phyloP scores from a whole-genome alignment of 75 land plant species.

The Chamaecyparis obtusa region DNA sequence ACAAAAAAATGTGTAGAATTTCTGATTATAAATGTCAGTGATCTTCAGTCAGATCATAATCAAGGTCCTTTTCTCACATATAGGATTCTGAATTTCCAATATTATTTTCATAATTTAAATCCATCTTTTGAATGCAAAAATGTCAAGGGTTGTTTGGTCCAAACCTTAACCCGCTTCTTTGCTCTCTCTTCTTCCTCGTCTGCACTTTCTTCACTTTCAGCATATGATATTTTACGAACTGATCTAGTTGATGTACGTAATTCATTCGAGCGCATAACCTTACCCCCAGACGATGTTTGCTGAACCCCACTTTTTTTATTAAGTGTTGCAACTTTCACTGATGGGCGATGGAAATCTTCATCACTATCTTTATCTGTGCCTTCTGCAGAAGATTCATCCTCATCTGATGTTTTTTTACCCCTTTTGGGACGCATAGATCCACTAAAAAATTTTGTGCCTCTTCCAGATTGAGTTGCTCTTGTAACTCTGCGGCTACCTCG shows the following conservation, averaged over 20 bases:
- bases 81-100: background rate
- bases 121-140: slow-evolving; percentile 2
- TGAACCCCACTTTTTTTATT: slow-evolving; percentile 29
- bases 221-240: slow-evolving; percentile 94
- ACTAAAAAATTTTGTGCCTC: slow-evolving; percentile 27
- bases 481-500: slow-evolving; percentile 33
- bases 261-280: slow-evolving; percentile 40
- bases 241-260: slow-evolving; percentile 75
- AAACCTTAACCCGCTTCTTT: slow-evolving; percentile 52
- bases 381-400: slow-evolving; percentile 52
- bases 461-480: slow-evolving; percentile 24
- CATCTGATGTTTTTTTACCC: slow-evolving; percentile 49
- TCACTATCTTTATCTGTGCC: slow-evolving; percentile 63
- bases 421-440: slow-evolving; percentile 32
- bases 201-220: slow-evolving; percentile 93
- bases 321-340: slow-evolving; percentile 23
- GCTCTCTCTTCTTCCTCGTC: slow-evolving; percentile 67
- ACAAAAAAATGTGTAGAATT: background rate
- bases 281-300: slow-evolving; percentile 14
- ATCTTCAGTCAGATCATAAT: background rate
- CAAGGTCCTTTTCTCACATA: background rate
- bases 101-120: background rate
- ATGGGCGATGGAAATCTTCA: slow-evolving; percentile 46
- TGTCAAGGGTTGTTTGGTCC: slow-evolving; percentile 2
- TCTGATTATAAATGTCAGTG: background rate